Evolutionary conservation across 2,329 filamentous ascomycete species (phyloP).

Genomic region (Calonectria pseudoturangicola): DNA sequence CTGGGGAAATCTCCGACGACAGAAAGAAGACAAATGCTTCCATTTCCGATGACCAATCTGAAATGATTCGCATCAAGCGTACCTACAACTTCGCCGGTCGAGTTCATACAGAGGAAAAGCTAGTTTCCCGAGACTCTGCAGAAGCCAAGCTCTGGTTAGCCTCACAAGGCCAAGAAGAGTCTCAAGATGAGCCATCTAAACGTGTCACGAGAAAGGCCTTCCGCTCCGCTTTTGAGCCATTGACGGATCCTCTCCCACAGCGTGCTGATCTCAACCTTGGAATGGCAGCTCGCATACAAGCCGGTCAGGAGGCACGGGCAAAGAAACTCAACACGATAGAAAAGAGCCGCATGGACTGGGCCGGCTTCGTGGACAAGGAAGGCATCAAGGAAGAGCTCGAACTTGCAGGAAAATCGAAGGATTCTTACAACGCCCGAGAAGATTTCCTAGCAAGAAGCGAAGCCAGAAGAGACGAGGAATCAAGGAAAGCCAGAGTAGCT

Average conservation of each 20-base stretch:
- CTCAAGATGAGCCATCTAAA: constrained; percentile 60
- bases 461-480: constrained; percentile 76
- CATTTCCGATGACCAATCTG: constrained; percentile 42
- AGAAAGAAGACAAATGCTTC: constrained; percentile 48
- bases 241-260: constrained; percentile 63
- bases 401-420: constrained; percentile 78
- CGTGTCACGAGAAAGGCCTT: constrained; percentile 73
- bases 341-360: constrained; percentile 85
- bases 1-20: constrained; percentile 22
- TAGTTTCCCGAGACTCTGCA: constrained; percentile 78
- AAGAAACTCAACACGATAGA: constrained; percentile 83
- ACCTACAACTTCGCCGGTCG: constrained; percentile 86
- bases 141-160: constrained; percentile 79
- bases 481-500: constrained; percentile 71
- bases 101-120: constrained; percentile 82
- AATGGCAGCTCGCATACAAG: constrained; percentile 67
- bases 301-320: constrained; percentile 70
- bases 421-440: constrained; percentile 76
- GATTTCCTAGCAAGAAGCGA: constrained; percentile 81
- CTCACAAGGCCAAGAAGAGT: constrained; percentile 61
- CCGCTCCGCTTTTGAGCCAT: constrained; percentile 78
- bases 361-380: constrained; percentile 82
- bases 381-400: constrained; percentile 81
- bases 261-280: constrained; percentile 77
- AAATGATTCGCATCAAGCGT: constrained; percentile 79